A percentile compares a stretch with the other conserved stretches of the same genome.
Conservation (phyloP, 345 rosid species). For the Salix arbutifolia region DNA sequence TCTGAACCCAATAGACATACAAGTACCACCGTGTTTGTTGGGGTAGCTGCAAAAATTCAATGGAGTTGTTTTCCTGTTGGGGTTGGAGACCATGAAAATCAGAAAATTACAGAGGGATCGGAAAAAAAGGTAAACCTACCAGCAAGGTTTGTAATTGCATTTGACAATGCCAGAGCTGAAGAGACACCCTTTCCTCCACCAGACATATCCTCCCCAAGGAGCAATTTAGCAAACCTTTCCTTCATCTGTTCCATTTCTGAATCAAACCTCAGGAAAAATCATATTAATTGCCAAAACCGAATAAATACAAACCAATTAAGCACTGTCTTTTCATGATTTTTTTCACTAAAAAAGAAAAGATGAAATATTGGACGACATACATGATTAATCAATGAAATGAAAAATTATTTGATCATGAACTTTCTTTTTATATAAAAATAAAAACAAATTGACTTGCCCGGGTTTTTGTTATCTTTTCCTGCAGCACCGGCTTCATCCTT, state of each 20-base stretch:
- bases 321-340: neutral
- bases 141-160: conserved; percentile 48
- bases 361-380: neutral
- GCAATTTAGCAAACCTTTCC: conserved; percentile 42
- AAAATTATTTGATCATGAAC: neutral
- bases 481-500: conserved; percentile 14
- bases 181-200: conserved; percentile 50
- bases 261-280: neutral
- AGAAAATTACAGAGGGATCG: neutral
- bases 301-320: neutral
- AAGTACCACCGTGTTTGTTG: neutral
- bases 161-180: conserved; percentile 45
- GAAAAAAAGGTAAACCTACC: conserved; percentile 15
- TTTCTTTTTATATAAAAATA: no score
- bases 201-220: conserved; percentile 51
- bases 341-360: neutral
- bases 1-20: neutral
- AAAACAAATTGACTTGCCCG: conserved; percentile 17
- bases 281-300: neutral
- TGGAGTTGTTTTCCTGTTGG: neutral
- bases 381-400: neutral
- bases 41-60: neutral
- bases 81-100: neutral
- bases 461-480: conserved; percentile 15
- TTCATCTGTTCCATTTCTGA: conserved; percentile 44